phyloP scores from a whole-genome alignment of 2,329 filamentous ascomycete species.

The Ophiostoma triangulosporum region DNA sequence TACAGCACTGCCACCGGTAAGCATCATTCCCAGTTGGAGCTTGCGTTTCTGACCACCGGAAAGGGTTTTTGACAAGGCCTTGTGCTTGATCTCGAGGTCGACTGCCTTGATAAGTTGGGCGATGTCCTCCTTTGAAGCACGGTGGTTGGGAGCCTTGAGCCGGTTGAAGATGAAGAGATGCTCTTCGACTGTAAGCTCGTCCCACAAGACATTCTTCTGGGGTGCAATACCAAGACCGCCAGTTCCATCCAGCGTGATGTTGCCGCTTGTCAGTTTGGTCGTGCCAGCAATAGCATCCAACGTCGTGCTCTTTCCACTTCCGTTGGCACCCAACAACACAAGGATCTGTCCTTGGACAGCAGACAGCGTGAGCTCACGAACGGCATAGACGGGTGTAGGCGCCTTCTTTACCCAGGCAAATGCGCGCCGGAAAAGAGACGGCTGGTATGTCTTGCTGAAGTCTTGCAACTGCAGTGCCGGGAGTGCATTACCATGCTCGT shows the following conservation, averaged over 20 bases:
- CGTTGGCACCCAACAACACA: conserved; percentile 77
- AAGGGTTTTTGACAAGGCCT: conserved; percentile 59
- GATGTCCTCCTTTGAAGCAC: conserved; percentile 45
- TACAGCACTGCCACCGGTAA: conserved; percentile 75
- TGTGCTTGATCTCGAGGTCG: conserved; percentile 62
- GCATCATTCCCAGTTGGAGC: conserved; percentile 86
- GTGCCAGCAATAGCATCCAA: conserved; percentile 78
- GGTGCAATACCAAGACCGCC: conserved; percentile 78
- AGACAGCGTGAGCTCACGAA: conserved; percentile 57
- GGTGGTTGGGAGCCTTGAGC: conserved; percentile 52
- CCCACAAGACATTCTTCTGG: conserved; percentile 91
- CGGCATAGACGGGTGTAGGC: conserved; percentile 62
- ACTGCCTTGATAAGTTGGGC: conserved; percentile 51
- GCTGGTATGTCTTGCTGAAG: conserved; percentile 68
- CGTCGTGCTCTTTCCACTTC: conserved; percentile 81
- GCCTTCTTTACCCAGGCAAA: conserved; percentile 33
- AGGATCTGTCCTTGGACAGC: conserved; percentile 71
- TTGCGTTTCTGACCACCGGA: conserved; percentile 90
- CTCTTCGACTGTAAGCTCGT: conserved; percentile 72
- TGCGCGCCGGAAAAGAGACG: conserved; percentile 44
- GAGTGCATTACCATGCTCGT: conserved; percentile 1
- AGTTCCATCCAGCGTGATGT: conserved; percentile 62
- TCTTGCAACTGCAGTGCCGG: conserved; percentile 55
- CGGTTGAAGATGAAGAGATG: conserved; percentile 75
- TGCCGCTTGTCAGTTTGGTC: conserved; percentile 60